Evolutionary conservation across 2,329 filamentous ascomycete genomes (phyloP), one percentile per base, ranked within the genome.

Genomic region (Microthyrium microscopicum): DNA sequence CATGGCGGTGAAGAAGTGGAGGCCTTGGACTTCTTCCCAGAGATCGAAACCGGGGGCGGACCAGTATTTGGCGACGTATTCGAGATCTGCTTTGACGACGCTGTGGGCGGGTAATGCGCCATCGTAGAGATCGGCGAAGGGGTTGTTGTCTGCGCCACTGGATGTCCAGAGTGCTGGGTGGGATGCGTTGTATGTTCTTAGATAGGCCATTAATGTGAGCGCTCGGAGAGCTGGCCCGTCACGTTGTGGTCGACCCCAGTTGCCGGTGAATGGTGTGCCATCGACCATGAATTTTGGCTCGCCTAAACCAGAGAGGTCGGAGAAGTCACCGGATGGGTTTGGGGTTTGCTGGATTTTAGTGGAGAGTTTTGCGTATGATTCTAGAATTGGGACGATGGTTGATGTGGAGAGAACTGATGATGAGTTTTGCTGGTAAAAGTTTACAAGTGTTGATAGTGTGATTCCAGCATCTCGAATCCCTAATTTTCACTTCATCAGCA

Each of bases 391-490:
- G 6, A 51, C 44, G 4, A 56, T 32, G 13, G 44, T 33, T 5
- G 46, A 41, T 7, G 29, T 20, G 15, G 47, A 45, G 21, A 47
- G 43, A 2, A 42, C 33, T 5, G 47, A 51, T 7, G 43, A 40
- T 1, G 51, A 44, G 20, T 50, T 42, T 9, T 53, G 46, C 26
- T 47, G 42, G 43, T 58, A 61, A 8, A 55, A 38, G 31, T 54
- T 46, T 27, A 60, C 53, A 22, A 61, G 45, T 5, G 56, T 54
- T 21, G 51, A 46, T 40, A 55, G 53, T 11, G 57, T 58, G 24
- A 60, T 57, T 1, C 55, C 55, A 24, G 56, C 57, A 40, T 61
- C 58, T 36, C 58, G 52, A 22, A 59, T 51, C 58, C 54, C 53
- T 55, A 31, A 16, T 3, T 24, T n/a, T 15, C 21, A 20, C 24